Conservation (phyloP, 208 protist species). For the Trypanosomatidae sp. region DNA sequence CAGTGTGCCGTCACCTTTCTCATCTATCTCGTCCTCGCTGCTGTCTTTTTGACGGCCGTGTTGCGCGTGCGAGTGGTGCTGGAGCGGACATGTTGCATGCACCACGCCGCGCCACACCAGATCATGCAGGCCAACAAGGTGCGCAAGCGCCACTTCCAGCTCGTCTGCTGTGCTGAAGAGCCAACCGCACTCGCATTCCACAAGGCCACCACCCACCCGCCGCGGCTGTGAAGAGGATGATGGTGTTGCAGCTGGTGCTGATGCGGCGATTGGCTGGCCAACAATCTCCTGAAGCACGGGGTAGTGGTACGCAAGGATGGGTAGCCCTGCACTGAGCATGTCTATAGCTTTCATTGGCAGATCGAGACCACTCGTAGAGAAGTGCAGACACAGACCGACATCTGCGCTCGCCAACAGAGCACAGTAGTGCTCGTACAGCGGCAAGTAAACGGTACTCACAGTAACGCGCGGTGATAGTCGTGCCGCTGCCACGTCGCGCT, state of each 20-base stretch:
- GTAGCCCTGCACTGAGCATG: conserved; percentile 91
- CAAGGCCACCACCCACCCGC: conserved; percentile 1
- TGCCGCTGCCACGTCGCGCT: conserved; percentile 28
- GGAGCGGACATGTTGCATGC: no score
- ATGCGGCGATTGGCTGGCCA: conserved; percentile 3
- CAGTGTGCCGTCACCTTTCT: neutral
- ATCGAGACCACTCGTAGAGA: conserved; percentile 90
- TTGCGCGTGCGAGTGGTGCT: neutral
- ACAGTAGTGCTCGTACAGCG: conserved; percentile 90
- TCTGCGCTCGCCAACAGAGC: conserved; percentile 83
- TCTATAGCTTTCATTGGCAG: conserved; percentile 98
- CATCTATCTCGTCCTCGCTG: neutral
- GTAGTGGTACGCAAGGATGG: conserved; percentile 86
- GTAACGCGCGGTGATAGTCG: conserved; percentile 44
- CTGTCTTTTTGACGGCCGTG: neutral
- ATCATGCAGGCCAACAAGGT: conserved; percentile 17
- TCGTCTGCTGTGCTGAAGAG: conserved; percentile 33
- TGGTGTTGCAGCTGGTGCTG: conserved; percentile 4
- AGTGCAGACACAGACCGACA: conserved; percentile 92
- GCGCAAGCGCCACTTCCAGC: conserved; percentile 32
- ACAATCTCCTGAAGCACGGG: conserved; percentile 85
- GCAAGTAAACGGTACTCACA: conserved; percentile 86
- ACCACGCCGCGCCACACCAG: neutral
- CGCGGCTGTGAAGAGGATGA: no score
- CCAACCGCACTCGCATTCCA: conserved; percentile 47